These are phyloP conservation scores for Rhynchosporium secalis DNA, from an alignment of 2,329 filamentous ascomycete genomes.

Conservation along the genomic window DNA sequence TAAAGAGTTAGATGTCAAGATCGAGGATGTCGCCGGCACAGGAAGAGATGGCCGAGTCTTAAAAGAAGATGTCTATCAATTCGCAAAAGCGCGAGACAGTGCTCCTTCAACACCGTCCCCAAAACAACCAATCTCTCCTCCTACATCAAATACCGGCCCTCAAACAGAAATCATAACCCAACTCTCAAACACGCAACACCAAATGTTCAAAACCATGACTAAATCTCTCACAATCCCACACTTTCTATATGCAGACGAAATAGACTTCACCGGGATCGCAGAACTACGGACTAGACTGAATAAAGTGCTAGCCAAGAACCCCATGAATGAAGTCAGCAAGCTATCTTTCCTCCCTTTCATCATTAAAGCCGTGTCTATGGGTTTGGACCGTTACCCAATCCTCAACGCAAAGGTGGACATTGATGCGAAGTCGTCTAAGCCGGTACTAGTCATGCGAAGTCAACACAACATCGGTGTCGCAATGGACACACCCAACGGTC, in stretches of 20 bases:
- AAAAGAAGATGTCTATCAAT: constrained; percentile 86
- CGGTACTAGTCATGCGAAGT: constrained; percentile 73
- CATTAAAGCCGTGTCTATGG: constrained; percentile 89
- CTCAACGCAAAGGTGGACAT: constrained; percentile 83
- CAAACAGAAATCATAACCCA: constrained; percentile 69
- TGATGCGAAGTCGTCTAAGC: constrained; percentile 57
- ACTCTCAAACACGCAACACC: constrained; percentile 76
- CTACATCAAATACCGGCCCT: constrained; percentile 30
- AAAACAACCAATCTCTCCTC: constrained; percentile 25
- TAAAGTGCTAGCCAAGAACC: constrained; percentile 49
- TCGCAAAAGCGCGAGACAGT: constrained; percentile 56
- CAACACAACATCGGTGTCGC: constrained; percentile 95
- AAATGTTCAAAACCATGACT: constrained; percentile 99
- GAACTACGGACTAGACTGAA: constrained; percentile 75
- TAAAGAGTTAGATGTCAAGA: constrained; percentile 76
- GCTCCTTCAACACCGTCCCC: constrained; percentile 27
- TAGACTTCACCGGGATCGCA: constrained; percentile 77
- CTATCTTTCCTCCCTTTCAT: constrained; percentile 92
- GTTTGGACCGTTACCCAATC: constrained; percentile 77
- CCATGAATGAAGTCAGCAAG: constrained; percentile 53
- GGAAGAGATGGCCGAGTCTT: constrained; percentile 88
- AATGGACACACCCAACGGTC: constrained; percentile 86
- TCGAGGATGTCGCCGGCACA: constrained; percentile 76
- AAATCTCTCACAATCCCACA: constrained; percentile 87
- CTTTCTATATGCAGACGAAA: constrained; percentile 90